phyloP scores from a whole-genome alignment of 2,329 filamentous ascomycete genomes.

The Saccharata proteae region DNA sequence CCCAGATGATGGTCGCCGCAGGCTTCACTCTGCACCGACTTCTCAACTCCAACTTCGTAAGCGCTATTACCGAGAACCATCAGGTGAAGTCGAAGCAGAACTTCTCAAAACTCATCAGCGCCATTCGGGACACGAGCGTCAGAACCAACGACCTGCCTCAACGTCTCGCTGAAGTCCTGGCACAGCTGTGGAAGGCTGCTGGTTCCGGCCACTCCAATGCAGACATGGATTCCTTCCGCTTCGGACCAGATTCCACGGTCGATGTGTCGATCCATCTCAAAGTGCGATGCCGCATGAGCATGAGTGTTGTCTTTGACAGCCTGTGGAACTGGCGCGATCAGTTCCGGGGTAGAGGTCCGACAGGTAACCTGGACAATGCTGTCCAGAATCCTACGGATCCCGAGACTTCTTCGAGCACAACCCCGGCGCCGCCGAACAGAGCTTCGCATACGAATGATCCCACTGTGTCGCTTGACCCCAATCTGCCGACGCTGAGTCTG shows the following conservation, averaged over 20 bases:
- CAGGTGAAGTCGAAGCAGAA: conserved; percentile 46
- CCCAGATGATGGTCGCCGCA: conserved; percentile 76
- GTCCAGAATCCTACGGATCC: conserved; percentile 80
- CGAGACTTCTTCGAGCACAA: conserved; percentile 54
- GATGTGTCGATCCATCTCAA: conserved; percentile 68
- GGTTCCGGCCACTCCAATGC: conserved; percentile 13
- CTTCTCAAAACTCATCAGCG: conserved; percentile 58
- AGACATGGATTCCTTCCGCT: conserved; percentile 4
- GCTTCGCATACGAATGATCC: no score
- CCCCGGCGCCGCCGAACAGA: conserved; percentile 40
- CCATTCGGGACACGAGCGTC: conserved; percentile 61
- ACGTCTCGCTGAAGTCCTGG: conserved; percentile 72
- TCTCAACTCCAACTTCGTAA: conserved; percentile 63
- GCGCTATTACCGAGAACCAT: conserved; percentile 50
- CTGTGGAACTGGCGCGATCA: conserved; percentile 74
- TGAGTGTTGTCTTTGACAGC: conserved; percentile 74
- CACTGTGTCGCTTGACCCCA: conserved; percentile 5
- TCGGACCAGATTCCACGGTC: conserved; percentile 19
- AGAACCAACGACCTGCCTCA: conserved; percentile 68
- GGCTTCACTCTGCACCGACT: conserved; percentile 66
- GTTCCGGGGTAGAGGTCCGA: conserved; percentile 27
- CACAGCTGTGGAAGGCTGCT: conserved; percentile 67
- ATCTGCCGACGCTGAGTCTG: conserved; percentile 6
- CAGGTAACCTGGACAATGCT: conserved; percentile 42
- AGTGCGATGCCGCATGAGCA: conserved; percentile 72